Evolutionary conservation across 129 eudicot species (phyloP).

Genomic region (Erigeron canadensis): DNA sequence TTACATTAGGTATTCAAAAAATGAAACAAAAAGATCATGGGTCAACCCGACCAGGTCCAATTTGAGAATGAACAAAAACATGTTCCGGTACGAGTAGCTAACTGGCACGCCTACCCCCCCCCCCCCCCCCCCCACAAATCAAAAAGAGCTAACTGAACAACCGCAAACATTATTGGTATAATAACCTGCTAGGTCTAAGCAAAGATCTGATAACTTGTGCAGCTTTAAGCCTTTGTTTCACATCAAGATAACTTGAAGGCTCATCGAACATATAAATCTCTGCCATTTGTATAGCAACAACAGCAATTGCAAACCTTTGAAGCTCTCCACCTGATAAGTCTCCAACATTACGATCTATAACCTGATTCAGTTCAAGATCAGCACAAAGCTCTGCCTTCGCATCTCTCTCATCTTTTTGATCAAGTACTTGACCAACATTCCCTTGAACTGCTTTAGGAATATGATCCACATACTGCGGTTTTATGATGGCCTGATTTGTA

Average conservation of each 20-base stretch:
- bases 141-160: not conserved
- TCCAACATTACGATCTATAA: slow-evolving; percentile 91
- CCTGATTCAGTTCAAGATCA: slow-evolving; percentile 90
- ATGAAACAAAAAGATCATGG: too few species aligned
- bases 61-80: not conserved
- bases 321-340: slow-evolving; percentile 99
- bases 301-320: slow-evolving; percentile 97
- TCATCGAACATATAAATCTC: slow-evolving; percentile 92
- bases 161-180: not conserved
- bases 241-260: slow-evolving; percentile 94
- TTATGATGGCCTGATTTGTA: slow-evolving; percentile 71
- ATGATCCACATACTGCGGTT: slow-evolving; percentile 96
- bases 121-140: not conserved
- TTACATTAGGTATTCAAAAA: too few species aligned
- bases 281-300: slow-evolving; percentile 77
- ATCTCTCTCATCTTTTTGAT: slow-evolving; percentile 86
- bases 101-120: not conserved
- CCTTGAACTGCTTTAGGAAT: slow-evolving; percentile 99
- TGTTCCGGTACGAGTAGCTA: not conserved
- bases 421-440: slow-evolving; percentile 88
- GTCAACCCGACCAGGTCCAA: not conserved
- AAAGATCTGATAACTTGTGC: slow-evolving; percentile 87
- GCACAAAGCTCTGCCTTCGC: slow-evolving; percentile 60
- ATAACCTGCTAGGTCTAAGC: slow-evolving; percentile 61
- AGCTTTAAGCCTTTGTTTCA: slow-evolving; percentile 93